Conservation (phyloP, 1,139 yeast genomes). For the Lodderomyces pseudojiufengensis region DNA sequence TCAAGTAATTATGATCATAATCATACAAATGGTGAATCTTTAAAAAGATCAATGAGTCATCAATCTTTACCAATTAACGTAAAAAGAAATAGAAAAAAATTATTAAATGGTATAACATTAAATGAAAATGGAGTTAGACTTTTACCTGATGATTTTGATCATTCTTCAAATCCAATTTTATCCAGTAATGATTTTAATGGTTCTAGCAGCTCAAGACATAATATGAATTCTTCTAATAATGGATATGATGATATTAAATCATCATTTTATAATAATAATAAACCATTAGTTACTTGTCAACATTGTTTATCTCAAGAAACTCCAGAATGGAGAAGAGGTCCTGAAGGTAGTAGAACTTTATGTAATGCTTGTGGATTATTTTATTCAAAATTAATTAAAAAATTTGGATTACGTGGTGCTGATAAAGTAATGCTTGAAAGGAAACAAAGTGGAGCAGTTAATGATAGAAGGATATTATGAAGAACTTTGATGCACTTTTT, state of each 20-base stretch:
- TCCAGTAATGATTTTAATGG: constrained; percentile 1
- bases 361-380: constrained; percentile 49
- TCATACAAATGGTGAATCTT: not conserved
- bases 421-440: constrained; percentile 23
- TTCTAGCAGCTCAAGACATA: too few species aligned
- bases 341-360: constrained; percentile 39
- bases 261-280: too few species aligned
- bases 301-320: constrained; percentile 33
- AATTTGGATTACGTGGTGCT: constrained; percentile 26
- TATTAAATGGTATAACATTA: too few species aligned
- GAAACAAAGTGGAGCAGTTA: constrained; percentile 20
- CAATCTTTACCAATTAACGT: too few species aligned
- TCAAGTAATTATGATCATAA: not conserved
- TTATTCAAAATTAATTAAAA: constrained; percentile 30
- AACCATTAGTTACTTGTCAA: constrained; percentile 19
- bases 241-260: too few species aligned
- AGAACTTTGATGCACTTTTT: too few species aligned
- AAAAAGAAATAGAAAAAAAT: too few species aligned
- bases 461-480: constrained; percentile 19
- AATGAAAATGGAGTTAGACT: too few species aligned
- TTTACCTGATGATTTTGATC: not conserved
- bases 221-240: too few species aligned
- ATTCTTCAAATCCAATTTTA: not conserved
- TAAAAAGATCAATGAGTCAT: too few species aligned
- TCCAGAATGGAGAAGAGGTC: constrained; percentile 49